Evolutionary conservation across 176 grass and related monocot species (phyloP).

Genomic region (Canna indica): DNA sequence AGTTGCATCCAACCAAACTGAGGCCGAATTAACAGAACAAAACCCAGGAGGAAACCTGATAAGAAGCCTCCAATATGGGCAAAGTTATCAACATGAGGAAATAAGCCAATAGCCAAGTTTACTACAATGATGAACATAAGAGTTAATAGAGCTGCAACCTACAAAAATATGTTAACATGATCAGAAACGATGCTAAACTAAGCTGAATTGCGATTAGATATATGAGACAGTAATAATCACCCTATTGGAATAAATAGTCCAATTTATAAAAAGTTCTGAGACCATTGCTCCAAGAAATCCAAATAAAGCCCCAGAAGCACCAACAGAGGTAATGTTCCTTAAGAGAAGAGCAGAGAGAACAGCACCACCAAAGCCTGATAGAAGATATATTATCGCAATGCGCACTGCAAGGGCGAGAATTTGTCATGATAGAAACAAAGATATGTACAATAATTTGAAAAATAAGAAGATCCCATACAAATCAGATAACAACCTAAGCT

Average conservation of each 20-base stretch:
- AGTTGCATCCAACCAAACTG: conserved; percentile 91
- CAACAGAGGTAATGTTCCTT: conserved; percentile 49
- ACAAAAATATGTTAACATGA: conserved; percentile 16
- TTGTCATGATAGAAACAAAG: not conserved
- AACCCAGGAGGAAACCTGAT: conserved; percentile 71
- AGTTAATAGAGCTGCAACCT: conserved; percentile 76
- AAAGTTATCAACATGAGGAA: conserved; percentile 76
- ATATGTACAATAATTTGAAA: not conserved
- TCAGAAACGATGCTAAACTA: not conserved
- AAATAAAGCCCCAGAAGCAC: conserved; percentile 93
- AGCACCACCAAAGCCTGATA: conserved; percentile 80
- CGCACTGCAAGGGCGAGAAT: conserved; percentile 35
- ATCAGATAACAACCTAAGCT: not conserved
- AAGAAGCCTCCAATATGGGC: conserved; percentile 71
- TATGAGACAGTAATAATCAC: conserved; percentile 11
- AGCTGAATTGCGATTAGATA: not conserved
- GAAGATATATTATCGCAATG: conserved; percentile 66
- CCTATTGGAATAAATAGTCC: conserved; percentile 97
- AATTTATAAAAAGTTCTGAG: conserved; percentile 96
- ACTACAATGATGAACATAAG: conserved; percentile 63
- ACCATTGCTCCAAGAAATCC: conserved; percentile 93
- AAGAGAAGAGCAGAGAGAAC: conserved; percentile 73
- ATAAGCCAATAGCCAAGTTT: conserved; percentile 68
- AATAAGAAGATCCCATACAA: too few species aligned
- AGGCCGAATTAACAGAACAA: conserved; percentile 69